These are phyloP conservation scores for Nannizzia gypsea DNA, from an alignment of 2,329 filamentous ascomycete genomes.

Conservation along the genomic window DNA sequence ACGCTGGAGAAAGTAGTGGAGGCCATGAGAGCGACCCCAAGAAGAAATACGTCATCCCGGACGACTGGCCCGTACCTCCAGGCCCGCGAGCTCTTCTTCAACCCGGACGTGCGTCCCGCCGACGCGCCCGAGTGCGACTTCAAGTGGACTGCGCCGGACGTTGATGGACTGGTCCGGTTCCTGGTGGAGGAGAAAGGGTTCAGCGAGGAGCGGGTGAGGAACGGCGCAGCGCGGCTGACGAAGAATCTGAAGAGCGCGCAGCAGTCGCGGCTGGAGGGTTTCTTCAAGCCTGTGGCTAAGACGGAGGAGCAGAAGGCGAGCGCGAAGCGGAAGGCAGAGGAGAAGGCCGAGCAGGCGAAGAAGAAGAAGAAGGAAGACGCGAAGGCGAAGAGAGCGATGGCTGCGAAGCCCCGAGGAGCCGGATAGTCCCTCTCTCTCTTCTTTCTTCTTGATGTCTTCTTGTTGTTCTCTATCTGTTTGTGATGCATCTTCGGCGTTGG, in stretches of 20 bases:
- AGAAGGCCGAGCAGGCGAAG: slow-evolving; percentile 82
- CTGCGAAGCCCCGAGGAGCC: slow-evolving; percentile 68
- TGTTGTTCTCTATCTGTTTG: background rate
- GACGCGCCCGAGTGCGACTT: slow-evolving; percentile 85
- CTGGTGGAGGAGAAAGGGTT: slow-evolving; percentile 92
- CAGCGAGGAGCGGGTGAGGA: slow-evolving; percentile 83
- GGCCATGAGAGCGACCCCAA: slow-evolving; percentile 63
- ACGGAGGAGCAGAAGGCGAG: slow-evolving; percentile 72
- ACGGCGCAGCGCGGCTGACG: slow-evolving; percentile 62
- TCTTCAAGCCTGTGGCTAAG: slow-evolving; percentile 89
- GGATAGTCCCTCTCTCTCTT: slow-evolving; percentile 22
- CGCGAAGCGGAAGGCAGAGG: slow-evolving; percentile 86
- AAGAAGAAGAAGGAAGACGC: slow-evolving; percentile 91
- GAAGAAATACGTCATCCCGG: slow-evolving; percentile 71
- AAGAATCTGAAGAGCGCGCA: slow-evolving; percentile 89
- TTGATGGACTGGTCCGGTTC: slow-evolving; percentile 80
- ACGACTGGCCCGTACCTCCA: slow-evolving; percentile 97
- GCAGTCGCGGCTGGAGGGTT: slow-evolving; percentile 84
- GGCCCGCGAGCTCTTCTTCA: slow-evolving; percentile 80
- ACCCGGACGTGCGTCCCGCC: slow-evolving; percentile 75
- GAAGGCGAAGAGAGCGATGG: slow-evolving; percentile 87
- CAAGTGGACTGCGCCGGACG: slow-evolving; percentile 91
- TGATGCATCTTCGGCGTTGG: background rate
- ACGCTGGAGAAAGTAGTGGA: slow-evolving; percentile 79
- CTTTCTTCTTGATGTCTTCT: background rate